Evolutionary conservation across 176 grass and related monocot species (phyloP), one percentile per base, ranked within the genome.

Genomic region (Rhipidocladum racemiflorum): DNA sequence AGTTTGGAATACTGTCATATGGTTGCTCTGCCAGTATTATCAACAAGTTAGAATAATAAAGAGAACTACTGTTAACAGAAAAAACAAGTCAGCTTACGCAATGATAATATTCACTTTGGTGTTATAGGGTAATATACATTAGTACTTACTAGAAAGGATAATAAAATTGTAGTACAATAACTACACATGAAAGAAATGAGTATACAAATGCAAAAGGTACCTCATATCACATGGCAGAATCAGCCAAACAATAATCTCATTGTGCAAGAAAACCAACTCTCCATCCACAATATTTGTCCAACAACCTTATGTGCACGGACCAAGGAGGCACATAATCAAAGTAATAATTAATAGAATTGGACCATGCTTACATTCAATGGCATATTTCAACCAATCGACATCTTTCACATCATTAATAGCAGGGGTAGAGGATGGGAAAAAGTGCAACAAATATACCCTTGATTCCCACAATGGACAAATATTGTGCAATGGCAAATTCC

Each of bases 1-100:
- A 98, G 62, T 98, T 98, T 39, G 96, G 96, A 61, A 98, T 98
- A 86, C 96, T 98, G 65, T 98, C 92, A 59, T 95, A 98, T 65
- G 96, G 96, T 95, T 98, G 92, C 90, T 98, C 95, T 98, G 88
- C 38, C 55, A 85, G 61, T 83, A 70, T 80, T 84, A 74, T 79
- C 53, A 65, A 54, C 48, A 76, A 88, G 72, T 79, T 42, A 77
- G 55, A 86, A 68, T 42, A 20, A 64, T 71, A 39, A 78, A 64
- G 9, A 77, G 11, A 55, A 74, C 21, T 7, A 32, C 8, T 78
- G 9, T 71, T 28, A n/a, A 5, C 6, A 29, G 1, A 68, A 17
- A 42, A 38, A 72, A 55, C 3, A 84, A 49, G n/a, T 12, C 2
- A 43, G 15, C 57, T 65, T 79, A 12, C 8, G 14, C 6, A 56